Evolutionary conservation across 176 grass and related monocot species (phyloP).

Genomic region (Dendrocalamus sinicus): DNA sequence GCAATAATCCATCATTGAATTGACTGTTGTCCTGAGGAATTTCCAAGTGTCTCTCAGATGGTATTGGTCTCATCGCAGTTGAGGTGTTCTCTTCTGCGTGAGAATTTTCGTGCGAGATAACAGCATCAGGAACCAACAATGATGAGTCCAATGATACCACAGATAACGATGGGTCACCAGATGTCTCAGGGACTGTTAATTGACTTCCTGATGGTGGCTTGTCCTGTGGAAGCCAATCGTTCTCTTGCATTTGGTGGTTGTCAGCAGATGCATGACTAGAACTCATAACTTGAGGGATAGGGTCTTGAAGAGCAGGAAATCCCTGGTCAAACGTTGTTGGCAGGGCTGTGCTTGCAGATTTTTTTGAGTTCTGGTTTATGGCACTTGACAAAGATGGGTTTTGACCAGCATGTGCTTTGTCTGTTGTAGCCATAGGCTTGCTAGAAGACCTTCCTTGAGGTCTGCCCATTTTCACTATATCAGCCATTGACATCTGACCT

Average conservation of each 20-base stretch:
- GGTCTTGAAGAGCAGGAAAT: conserved; percentile 61
- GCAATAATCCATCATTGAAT: conserved; percentile 58
- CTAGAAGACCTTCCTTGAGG: conserved; percentile 62
- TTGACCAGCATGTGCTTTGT: conserved; percentile 54
- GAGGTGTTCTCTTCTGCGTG: conserved; percentile 50
- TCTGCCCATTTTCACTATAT: conserved; percentile 93
- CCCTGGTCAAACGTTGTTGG: conserved; percentile 51
- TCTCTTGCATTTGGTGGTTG: conserved; percentile 49
- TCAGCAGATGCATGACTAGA: conserved; percentile 44
- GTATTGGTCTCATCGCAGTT: conserved; percentile 29
- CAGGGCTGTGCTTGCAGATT: conserved; percentile 41
- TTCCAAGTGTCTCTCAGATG: conserved; percentile 62
- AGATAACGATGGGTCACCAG: conserved; percentile 28
- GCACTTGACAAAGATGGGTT: conserved; percentile 56
- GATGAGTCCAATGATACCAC: conserved; percentile 42
- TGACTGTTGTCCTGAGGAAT: conserved; percentile 52
- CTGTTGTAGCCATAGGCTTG: conserved; percentile 44
- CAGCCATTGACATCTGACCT: conserved; percentile 93
- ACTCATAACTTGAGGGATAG: conserved; percentile 49
- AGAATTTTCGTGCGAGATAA: conserved; percentile 47
- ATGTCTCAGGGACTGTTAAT: conserved; percentile 45
- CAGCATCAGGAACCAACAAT: conserved; percentile 46
- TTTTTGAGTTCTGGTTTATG: conserved; percentile 46
- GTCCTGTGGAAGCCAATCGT: conserved; percentile 67
- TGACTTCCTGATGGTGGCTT: conserved; percentile 42